Evolutionary conservation across 2,329 filamentous ascomycete species (phyloP), one percentile per base, ranked within the genome.

Genomic region (Dichotomopilus funicola): DNA sequence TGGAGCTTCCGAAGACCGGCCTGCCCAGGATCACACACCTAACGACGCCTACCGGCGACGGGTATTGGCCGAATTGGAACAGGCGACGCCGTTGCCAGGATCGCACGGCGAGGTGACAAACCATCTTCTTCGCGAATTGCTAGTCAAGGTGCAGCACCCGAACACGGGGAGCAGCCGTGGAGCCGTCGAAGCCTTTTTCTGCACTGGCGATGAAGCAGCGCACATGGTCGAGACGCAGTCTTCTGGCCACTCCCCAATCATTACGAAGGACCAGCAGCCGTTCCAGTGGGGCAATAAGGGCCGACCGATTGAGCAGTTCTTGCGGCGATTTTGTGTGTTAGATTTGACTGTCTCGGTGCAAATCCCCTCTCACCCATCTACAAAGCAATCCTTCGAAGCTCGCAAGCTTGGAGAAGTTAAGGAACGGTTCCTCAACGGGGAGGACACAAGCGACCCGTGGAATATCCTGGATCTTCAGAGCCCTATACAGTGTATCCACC

Each of bases 391-490:
- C 10, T 62, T 56, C 35, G 34, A 57, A 35, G 42, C 45, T 12
- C 46, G 19, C 47, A 55, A 50, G n/a, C 41, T 62, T 12, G 51
- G 43, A 37, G 42, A 57, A 13, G 57, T 61, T 45, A 50, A 43
- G 12, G 19, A 56, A 19, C 51, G 51, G 27, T 57, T 57, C 46
- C 35, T 56, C 19, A 1, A 12, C n/a, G 12, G 11, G 45, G 11
- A 43, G 27, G 1, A 2, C 2, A 47, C 41, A 19, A 36, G 11
- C 49, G 40, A 57, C 65, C 66, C 6, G 2, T 68, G 62, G 66
- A 68, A 67, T 38, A 59, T 68, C 13, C 56, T 68, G 33, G 66
- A 68, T 37, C 62, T 68, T 6, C 58, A 63, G 34, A 65, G 60
- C 37, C 62, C 66, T 4, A 51, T 68, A 11, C 65, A 65, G 6